Base-by-base conservation (phyloP, 2,329 filamentous ascomycete genomes). In the Pyricularia sp. region DNA sequence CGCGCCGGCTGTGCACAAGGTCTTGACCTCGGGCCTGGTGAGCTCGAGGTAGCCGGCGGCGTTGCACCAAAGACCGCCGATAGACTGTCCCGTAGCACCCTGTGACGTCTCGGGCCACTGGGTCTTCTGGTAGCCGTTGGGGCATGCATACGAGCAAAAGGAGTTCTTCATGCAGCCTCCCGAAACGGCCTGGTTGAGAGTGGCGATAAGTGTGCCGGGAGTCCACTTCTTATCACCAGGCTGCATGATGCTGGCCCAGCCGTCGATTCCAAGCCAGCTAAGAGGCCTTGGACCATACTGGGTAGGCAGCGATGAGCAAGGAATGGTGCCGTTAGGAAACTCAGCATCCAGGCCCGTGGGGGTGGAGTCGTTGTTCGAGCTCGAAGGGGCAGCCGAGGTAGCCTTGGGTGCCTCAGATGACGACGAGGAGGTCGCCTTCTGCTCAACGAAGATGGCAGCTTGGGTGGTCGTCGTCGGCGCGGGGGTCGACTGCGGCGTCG, bases 141-240 rank as follows among this genome's bases (percentile, higher is more conserved):
- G 89, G 81, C 94, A 99, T 65, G 91, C 87, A 73, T 97, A 97
- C 1, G 93, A 96, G 82, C 93, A 97, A 82, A 93, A 92, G 66
- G 81, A 78, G 62, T 86, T 87, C 10, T 80, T 71, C 9, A 71
- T 74, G 78, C 91, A 93, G 66, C 76, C 76, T 19, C 88, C 89
- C 22, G 78, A 78, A 61, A 87, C 76, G 30, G 82, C 85, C 55
- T 86, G 87, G 63, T 84, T 79, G 67, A 93, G 91, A 66, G 84
- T 82, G 73, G 78, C 80, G 72, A 96, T 88, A 62, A 82, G 72
- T 61, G 80, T 79, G 30, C 74, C 76, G 31, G 78, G 66, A n/a
- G 74, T 77, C 72, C 79, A 86, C 67, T 79, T 78, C 30, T 60
- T 64, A 44, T 63, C 53, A 65, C 82, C 81, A 16, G 79, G 76